Evolutionary conservation across 2,329 filamentous ascomycete genomes (phyloP).

Genomic region (Sordariomycetes sp.): DNA sequence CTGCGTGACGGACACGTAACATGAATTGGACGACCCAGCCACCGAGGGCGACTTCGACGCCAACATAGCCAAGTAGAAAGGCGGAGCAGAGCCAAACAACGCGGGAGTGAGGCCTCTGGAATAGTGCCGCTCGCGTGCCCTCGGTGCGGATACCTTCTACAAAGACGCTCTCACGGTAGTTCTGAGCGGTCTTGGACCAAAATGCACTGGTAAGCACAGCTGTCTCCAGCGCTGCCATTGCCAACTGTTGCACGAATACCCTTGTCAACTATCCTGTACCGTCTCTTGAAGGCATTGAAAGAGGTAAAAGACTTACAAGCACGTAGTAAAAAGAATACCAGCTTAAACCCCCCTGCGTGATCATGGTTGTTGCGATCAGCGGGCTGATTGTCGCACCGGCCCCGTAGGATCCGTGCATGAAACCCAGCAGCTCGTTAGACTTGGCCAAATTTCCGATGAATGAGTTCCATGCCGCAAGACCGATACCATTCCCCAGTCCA

Average conservation of each 20-base stretch:
- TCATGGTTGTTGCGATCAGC: constrained; percentile 60
- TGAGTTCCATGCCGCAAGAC: constrained; percentile 46
- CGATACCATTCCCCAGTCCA: constrained; percentile 62
- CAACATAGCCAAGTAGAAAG: constrained; percentile 73
- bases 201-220: neutral
- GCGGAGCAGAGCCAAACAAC: constrained; percentile 63
- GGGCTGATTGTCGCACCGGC: constrained; percentile 60
- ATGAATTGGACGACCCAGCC: constrained; percentile 76
- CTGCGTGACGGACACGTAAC: constrained; percentile 64
- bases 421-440: constrained; percentile 60
- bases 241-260: neutral
- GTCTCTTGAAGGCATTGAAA: neutral
- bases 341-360: constrained; percentile 47
- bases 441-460: constrained; percentile 57
- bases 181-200: neutral
- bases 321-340: constrained; percentile 73
- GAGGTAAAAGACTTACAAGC: constrained; percentile 11
- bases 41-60: constrained; percentile 64
- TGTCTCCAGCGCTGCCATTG: neutral
- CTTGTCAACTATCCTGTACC: neutral
- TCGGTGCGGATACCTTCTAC: neutral
- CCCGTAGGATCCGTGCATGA: constrained; percentile 62
- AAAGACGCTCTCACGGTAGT: neutral
- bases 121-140: neutral
- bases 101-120: neutral